phyloP scores from a whole-genome alignment of 345 rosid species.

The Theobroma cacao region DNA sequence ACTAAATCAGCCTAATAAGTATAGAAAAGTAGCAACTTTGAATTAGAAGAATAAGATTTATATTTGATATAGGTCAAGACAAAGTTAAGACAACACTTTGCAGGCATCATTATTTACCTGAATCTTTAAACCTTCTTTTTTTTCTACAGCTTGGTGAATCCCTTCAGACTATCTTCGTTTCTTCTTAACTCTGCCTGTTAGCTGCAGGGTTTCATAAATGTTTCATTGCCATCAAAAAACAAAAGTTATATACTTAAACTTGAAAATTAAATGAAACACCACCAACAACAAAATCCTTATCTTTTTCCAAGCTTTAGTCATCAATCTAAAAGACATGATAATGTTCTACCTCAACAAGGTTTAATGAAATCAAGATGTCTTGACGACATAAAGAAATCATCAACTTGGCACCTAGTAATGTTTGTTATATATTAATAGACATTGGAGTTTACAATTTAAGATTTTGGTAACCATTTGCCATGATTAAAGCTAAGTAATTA shows the following conservation, averaged over 20 bases:
- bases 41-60: slow-evolving; percentile 10
- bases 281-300: neutral
- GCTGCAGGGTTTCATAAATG: slow-evolving; percentile 37
- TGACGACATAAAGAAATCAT: neutral
- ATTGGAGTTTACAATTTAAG: neutral
- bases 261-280: neutral
- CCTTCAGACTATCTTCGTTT: slow-evolving; percentile 98
- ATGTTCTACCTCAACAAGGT: neutral
- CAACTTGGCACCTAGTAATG: neutral
- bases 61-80: neutral
- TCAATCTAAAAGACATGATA: neutral
- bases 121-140: slow-evolving; percentile 89
- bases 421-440: neutral
- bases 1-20: slow-evolving; percentile 81
- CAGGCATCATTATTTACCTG: slow-evolving; percentile 44
- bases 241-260: neutral
- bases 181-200: slow-evolving; percentile 97
- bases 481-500: neutral
- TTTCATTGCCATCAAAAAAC: neutral
- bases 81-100: slow-evolving; percentile 13
- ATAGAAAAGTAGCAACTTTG: neutral
- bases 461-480: neutral
- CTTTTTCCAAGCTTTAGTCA: neutral
- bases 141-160: slow-evolving; percentile 97
- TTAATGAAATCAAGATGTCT: neutral